A percentile compares a stretch with the other conserved stretches of the same genome.
These are phyloP conservation scores for Podila verticillata DNA, from an alignment of 192 early-diverging fungal genomes.

Conservation along the genomic window DNA sequence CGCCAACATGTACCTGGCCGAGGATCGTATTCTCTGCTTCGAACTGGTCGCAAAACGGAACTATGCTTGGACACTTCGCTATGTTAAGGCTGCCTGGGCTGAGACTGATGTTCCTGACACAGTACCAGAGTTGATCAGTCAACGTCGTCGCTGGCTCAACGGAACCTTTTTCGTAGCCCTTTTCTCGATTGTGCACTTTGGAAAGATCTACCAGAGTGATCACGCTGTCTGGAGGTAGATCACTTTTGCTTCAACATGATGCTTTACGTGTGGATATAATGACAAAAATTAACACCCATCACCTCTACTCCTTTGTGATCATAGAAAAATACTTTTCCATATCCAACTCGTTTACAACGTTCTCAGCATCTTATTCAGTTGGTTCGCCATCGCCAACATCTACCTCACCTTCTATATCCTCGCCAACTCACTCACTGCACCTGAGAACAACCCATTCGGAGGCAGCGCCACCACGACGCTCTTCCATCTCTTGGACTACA, in stretches of 20 bases:
- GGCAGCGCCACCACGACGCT: constrained; percentile 63
- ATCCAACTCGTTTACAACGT: constrained; percentile 76
- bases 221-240: constrained; percentile 44
- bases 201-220: constrained; percentile 63
- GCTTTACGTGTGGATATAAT: no score
- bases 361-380: constrained; percentile 75
- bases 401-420: constrained; percentile 89
- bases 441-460: constrained; percentile 65
- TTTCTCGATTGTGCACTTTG: constrained; percentile 69
- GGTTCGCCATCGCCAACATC: constrained; percentile 82
- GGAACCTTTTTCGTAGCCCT: constrained; percentile 83
- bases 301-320: background rate
- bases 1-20: constrained; percentile 72
- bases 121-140: constrained; percentile 80
- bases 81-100: constrained; percentile 69
- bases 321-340: constrained; percentile 62
- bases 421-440: constrained; percentile 44
- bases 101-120: constrained; percentile 81
- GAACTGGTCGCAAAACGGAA: constrained; percentile 77
- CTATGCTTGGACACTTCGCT: constrained; percentile 71
- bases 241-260: background rate
- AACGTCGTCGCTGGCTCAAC: constrained; percentile 85
- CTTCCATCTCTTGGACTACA: constrained; percentile 71
- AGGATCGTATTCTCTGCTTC: constrained; percentile 88
- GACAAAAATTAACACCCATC: no score